Base-by-base conservation (phyloP, 139 green algal species). In the Eudorina sp. region DNA sequence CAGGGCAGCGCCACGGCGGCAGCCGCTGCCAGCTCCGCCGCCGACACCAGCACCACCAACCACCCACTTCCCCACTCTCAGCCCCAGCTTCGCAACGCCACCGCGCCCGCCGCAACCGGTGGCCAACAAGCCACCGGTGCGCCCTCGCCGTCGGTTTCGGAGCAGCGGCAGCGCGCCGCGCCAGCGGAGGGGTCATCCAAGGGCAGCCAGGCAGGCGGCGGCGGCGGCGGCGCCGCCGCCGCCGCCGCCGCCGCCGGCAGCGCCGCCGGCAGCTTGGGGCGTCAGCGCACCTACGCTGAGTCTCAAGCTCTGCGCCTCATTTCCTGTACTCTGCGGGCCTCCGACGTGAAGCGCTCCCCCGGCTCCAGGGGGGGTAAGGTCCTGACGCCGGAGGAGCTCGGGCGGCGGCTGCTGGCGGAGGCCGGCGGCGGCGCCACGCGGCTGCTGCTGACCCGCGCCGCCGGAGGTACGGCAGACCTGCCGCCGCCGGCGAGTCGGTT, bases 381-480 rank as follows among this genome's bases (percentile, higher is more conserved):
- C 27, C 38, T 36, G 23, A 75, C 78, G 4, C 38, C 78, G 13
- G 78, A 85, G 78, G 55, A 85, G 53, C 78, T 85, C 6, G 14
- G 55, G 3, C 38, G 38, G 34, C 16, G n/a, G 78, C 55, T 85
- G 55, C 58, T 85, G 5, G 55, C 78, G 23, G 78, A 85, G 55
- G 9, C 55, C 38, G 78, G 55, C 40, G 78, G 55, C 40, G 36
- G 51, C 6, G 55, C 55, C 25, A 84, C 77, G 23, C 53, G 53
- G 34, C 19, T 84, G 34, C 53, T 84, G 77, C 77, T 84, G 23
- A 66, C 77, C n/a, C 23, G 53, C 27, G 77, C 77, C 7, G 77
- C 77, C 4, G 77, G 36, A 2, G 77, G 77, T 0, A 29, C 36
- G 23, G 77, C 77, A 29, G 77, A 84, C 6, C 77, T 84, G 53